A percentile compares a stretch with the other conserved stretches of the same genome.
These are phyloP conservation scores for Elsinoe fawcettii DNA, from an alignment of 2,329 filamentous ascomycete species.

Conservation along the genomic window DNA sequence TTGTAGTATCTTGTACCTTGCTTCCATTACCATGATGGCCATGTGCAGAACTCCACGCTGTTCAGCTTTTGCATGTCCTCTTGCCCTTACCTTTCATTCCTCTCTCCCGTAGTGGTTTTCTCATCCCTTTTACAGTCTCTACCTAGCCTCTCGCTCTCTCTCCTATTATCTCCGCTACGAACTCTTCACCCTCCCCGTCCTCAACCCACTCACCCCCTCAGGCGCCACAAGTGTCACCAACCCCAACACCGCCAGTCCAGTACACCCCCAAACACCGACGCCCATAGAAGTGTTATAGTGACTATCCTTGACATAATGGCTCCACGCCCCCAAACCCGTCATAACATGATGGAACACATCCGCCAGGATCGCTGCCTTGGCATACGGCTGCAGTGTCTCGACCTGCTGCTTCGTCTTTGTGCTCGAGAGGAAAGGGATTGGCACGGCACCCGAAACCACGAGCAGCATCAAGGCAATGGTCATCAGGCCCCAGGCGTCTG, in stretches of 20 bases:
- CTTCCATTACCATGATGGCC: not conserved
- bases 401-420: constrained; percentile 21
- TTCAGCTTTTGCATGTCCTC: not conserved
- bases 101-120: not conserved
- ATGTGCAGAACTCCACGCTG: not conserved
- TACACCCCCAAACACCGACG: constrained; percentile 29
- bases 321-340: constrained; percentile 28
- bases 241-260: constrained; percentile 25
- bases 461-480: constrained; percentile 27
- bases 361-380: constrained; percentile 26
- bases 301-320: constrained; percentile 26
- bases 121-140: not conserved
- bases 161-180: not conserved
- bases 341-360: constrained; percentile 31
- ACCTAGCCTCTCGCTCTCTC: not conserved
- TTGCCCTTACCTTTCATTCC: too few relatives aligned
- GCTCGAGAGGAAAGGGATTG: constrained; percentile 22
- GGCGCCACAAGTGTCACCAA: constrained; percentile 22
- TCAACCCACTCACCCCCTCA: constrained; percentile 20
- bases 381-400: constrained; percentile 23
- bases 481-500: constrained; percentile 30
- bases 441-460: constrained; percentile 27
- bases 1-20: not conserved
- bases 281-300: constrained; percentile 31
- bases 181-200: constrained; percentile 17